phyloP scores from a whole-genome alignment of 83 land plant genomes.

The Thuja plicata region DNA sequence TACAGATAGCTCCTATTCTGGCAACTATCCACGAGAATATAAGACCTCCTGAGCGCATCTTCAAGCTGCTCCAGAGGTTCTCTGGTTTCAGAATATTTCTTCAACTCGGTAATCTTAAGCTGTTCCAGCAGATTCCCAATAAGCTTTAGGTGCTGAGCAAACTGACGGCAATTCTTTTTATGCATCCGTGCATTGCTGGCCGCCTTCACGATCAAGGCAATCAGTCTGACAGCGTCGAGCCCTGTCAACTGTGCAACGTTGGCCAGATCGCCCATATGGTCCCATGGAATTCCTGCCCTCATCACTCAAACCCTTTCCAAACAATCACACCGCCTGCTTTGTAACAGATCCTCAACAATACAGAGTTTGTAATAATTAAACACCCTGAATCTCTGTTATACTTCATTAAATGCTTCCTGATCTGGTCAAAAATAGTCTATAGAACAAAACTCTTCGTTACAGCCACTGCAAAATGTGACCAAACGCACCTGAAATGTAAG shows the following conservation, averaged over 20 bases:
- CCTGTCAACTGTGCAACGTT: slow-evolving; percentile 81
- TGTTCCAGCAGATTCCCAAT: slow-evolving; percentile 89
- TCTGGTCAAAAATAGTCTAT: background rate
- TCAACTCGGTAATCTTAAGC: slow-evolving; percentile 88
- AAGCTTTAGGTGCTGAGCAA: slow-evolving; percentile 87
- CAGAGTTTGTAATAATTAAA: background rate
- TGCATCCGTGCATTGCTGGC: slow-evolving; percentile 92
- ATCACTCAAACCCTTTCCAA: background rate
- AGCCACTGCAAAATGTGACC: background rate
- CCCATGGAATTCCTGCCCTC: slow-evolving; percentile 45
- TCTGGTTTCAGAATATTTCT: slow-evolving; percentile 73
- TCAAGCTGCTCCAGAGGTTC: slow-evolving; percentile 89
- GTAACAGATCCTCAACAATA: background rate
- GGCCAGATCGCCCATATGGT: slow-evolving; percentile 66
- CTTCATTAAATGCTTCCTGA: background rate
- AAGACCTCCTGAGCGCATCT: slow-evolving; percentile 81
- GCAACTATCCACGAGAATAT: slow-evolving; percentile 75
- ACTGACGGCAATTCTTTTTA: slow-evolving; percentile 83
- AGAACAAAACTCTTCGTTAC: background rate
- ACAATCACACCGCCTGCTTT: background rate
- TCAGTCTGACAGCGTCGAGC: slow-evolving; percentile 68
- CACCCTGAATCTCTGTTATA: background rate
- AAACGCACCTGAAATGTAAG: background rate
- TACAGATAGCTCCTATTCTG: slow-evolving; percentile 86
- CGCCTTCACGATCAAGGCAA: slow-evolving; percentile 68